Evolutionary conservation across 768 basidiomycete genomes (phyloP).

Genomic region (Leccinum olivaceopallidum): DNA sequence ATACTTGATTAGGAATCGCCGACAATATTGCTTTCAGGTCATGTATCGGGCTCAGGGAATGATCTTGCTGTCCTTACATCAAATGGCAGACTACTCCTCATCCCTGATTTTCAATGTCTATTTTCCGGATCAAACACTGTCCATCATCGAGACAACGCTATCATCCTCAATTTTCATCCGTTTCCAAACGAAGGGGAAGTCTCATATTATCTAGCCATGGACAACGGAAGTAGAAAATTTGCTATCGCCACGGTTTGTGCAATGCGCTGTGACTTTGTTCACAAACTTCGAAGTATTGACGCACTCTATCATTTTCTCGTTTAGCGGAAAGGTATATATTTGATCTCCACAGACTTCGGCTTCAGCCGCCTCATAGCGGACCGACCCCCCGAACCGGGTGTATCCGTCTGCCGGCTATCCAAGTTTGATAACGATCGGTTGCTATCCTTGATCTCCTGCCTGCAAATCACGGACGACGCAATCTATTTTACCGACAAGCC

Average conservation of each 20-base stretch:
- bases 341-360: constrained; percentile 26
- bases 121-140: constrained; percentile 29
- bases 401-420: constrained; percentile 25
- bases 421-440: constrained; percentile 16
- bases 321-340: constrained; percentile 27
- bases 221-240: constrained; percentile 39
- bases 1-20: background rate
- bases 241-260: constrained; percentile 47
- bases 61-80: constrained; percentile 32
- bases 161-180: constrained; percentile 28
- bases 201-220: constrained; percentile 52
- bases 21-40: constrained; percentile 28
- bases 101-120: constrained; percentile 30
- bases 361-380: constrained; percentile 25
- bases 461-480: constrained; percentile 56
- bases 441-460: constrained; percentile 42
- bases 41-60: constrained; percentile 50
- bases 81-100: constrained; percentile 28
- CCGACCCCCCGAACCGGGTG: constrained; percentile 34
- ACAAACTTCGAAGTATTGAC: background rate
- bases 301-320: background rate
- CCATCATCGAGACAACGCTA: constrained; percentile 41
- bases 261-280: background rate
- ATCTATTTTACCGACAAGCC: constrained; percentile 45
- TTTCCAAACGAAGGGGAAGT: constrained; percentile 14